Percentiles rank a stretch among this genome's conserved stretches.
Conservation (phyloP, 805 yeast species). For the Hanseniaspora guilliermondii region DNA sequence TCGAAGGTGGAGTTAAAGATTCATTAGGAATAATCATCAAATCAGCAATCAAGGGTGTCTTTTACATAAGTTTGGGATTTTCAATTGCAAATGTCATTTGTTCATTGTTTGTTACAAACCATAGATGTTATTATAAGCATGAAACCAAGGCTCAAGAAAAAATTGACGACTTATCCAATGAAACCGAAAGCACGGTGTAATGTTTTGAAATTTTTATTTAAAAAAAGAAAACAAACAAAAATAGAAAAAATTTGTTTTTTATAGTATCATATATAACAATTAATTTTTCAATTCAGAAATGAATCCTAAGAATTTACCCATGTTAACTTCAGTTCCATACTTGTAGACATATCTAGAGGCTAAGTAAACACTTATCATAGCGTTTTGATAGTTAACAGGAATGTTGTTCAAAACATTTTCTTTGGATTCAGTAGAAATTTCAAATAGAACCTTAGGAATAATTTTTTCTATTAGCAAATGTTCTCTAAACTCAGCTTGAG, state of each 20-base stretch:
- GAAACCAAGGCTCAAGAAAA: background rate
- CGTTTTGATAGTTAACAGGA: constrained; percentile 77
- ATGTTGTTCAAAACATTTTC: constrained; percentile 53
- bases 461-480: constrained; percentile 57
- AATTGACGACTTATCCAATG: background rate
- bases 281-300: constrained; percentile 45
- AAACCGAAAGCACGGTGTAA: constrained; percentile 16
- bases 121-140: constrained; percentile 11
- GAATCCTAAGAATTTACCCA: constrained; percentile 61
- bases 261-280: background rate
- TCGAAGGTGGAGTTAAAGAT: constrained; percentile 13
- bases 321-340: constrained; percentile 69
- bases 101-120: constrained; percentile 18
- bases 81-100: constrained; percentile 17
- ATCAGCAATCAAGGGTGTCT: constrained; percentile 19
- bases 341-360: constrained; percentile 78
- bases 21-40: constrained; percentile 17
- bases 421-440: constrained; percentile 50
- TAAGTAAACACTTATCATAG: constrained; percentile 74
- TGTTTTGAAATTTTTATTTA: no score
- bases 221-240: no score
- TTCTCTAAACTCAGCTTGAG: constrained; percentile 64
- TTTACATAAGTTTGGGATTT: constrained; percentile 20
- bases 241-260: no score
- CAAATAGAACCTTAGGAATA: constrained; percentile 59